These are phyloP conservation scores for Chalaropsis thielavioides DNA, from an alignment of 2,329 filamentous ascomycete genomes.

Conservation along the genomic window DNA sequence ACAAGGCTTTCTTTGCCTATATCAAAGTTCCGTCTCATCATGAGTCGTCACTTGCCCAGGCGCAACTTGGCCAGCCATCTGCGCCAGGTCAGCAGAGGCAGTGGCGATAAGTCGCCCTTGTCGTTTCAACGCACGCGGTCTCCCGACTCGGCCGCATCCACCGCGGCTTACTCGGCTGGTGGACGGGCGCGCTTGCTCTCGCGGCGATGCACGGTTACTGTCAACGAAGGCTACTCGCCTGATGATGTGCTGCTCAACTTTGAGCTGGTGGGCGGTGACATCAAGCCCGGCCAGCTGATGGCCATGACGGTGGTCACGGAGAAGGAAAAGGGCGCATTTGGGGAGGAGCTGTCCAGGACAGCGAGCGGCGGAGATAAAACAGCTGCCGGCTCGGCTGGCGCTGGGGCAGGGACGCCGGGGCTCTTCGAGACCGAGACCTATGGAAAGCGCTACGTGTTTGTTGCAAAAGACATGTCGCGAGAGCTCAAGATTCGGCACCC, in stretches of 20 bases:
- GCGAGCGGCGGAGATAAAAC: slow-evolving; percentile 7
- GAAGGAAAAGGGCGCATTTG: slow-evolving; percentile 26
- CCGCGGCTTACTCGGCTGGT: slow-evolving; percentile 12
- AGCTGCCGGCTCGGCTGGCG: not conserved
- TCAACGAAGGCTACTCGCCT: slow-evolving; percentile 60
- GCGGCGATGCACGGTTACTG: slow-evolving; percentile 38
- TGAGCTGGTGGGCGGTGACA: slow-evolving; percentile 48
- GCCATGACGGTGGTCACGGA: slow-evolving; percentile 51
- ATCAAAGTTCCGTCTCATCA: slow-evolving; percentile 18
- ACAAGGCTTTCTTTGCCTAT: slow-evolving; percentile 31
- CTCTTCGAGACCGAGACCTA: slow-evolving; percentile 16
- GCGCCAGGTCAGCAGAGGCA: slow-evolving; percentile 36
- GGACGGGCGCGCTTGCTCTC: slow-evolving; percentile 23
- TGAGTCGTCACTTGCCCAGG: slow-evolving; percentile 30
- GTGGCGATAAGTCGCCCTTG: slow-evolving; percentile 34
- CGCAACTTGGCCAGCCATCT: slow-evolving; percentile 32
- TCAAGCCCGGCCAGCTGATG: slow-evolving; percentile 54
- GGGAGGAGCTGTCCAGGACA: not conserved
- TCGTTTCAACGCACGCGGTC: slow-evolving; percentile 38
- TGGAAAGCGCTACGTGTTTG: slow-evolving; percentile 47
- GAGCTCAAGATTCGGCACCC: slow-evolving; percentile 52
- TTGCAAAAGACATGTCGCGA: slow-evolving; percentile 55
- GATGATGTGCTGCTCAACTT: slow-evolving; percentile 72
- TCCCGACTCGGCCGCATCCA: slow-evolving; percentile 18
- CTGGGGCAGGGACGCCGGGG: slow-evolving; percentile 1